Base-by-base conservation (phyloP, 169 alveolate species). In the Eimeria maxima region DNA sequence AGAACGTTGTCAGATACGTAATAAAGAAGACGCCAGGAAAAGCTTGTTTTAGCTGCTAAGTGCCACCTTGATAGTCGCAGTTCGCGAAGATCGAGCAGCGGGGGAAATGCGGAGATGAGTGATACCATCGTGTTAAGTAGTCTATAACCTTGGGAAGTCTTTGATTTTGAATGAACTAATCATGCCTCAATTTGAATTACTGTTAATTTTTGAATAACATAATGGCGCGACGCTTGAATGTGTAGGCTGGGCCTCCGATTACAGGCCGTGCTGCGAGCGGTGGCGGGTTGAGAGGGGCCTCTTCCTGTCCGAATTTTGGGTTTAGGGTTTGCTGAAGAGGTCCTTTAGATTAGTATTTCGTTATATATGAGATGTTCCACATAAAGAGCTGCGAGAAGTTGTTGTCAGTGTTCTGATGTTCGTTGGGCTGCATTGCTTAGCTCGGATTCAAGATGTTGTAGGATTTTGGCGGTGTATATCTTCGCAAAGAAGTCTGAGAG, bases 231-330 rank as follows among this genome's bases (percentile, higher is more conserved):
- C 5, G 10, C 7, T 67, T 45, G 20, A n/a, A 29, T 27, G 11
- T 13, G 78, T 24, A 27, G 24, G 7, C 47, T 0, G 47, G 0
- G 27, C 78, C 78, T 44, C 29, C 78, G 78, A 67, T 67, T 67
- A 27, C 78, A 10, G 22, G 29, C 78, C 47, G 47, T 44, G 47
- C 78, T 67, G 78, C 78, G 22, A 67, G 78, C 78, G 44, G 78
- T 67, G 78, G 78, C 78, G 78, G 78, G 78, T 45, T 67, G 44
- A 5, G 47, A 67, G 78, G 78, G 78, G 24, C 78, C 78, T 47
- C 24, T 67, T 67, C 78, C 18, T 27, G 7, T 67, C 42, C 14
- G 16, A 24, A 0, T 10, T 18, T 27, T 29, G 38, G 38, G 38
- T 1, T 33, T 33, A 33, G 38, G 38, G 20, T 14, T 29, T 22